Evolutionary conservation across 495 filamentous ascomycete species (phyloP).

Genomic region (Tuber borchii): DNA sequence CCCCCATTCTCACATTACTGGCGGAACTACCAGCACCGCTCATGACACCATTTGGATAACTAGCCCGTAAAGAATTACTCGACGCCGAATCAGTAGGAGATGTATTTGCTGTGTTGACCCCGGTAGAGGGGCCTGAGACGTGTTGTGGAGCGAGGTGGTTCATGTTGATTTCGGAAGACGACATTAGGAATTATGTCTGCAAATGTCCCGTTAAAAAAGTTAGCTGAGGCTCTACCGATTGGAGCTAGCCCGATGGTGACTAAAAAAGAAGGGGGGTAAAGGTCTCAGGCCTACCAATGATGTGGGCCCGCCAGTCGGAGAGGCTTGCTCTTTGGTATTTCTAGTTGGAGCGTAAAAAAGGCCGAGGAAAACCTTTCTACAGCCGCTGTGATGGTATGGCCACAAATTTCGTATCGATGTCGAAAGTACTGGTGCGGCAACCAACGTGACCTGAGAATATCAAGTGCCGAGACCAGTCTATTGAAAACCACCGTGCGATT

Average conservation of each 20-base stretch:
- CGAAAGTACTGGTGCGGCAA: conserved; percentile 10
- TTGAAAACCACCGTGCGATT: conserved; percentile 8
- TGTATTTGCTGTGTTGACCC: conserved; percentile 60
- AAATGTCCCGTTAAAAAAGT: conserved; percentile 1
- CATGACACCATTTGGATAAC: conserved; percentile 60
- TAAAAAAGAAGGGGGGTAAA: not conserved
- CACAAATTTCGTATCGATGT: conserved; percentile 14
- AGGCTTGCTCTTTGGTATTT: conserved; percentile 29
- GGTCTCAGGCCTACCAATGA: conserved; percentile 25
- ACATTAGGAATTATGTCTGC: conserved; percentile 76
- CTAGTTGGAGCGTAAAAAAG: conserved; percentile 2
- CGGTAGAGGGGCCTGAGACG: conserved; percentile 68
- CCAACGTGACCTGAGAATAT: conserved; percentile 9
- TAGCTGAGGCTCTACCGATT: conserved; percentile 10
- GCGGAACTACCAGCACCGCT: conserved; percentile 62
- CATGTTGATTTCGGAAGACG: conserved; percentile 70
- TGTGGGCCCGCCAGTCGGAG: conserved; percentile 39
- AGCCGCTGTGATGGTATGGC: not conserved
- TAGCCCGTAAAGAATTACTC: conserved; percentile 60
- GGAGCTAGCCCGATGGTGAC: not conserved
- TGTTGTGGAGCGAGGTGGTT: conserved; percentile 59
- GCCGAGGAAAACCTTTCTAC: conserved; percentile 2
- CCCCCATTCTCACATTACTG: conserved; percentile 70
- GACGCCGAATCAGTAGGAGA: conserved; percentile 78
- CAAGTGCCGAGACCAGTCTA: conserved; percentile 23